Evolutionary conservation across 768 basidiomycete genomes (phyloP), one percentile per base, ranked within the genome.

Genomic region (Auriscalpium orientale): DNA sequence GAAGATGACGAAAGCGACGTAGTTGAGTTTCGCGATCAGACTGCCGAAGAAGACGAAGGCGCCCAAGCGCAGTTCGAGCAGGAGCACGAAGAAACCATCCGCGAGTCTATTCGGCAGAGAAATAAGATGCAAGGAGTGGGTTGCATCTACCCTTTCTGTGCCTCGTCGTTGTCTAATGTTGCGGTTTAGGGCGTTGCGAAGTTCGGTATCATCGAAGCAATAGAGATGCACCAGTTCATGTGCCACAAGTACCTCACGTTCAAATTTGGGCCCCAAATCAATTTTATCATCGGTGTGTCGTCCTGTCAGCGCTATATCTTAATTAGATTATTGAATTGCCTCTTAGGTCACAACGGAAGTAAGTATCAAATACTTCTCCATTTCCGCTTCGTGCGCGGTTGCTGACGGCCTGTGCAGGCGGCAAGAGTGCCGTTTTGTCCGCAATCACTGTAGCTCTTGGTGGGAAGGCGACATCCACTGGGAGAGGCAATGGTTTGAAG

Each of bases 141-240:
- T 69, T 28, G 40, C 58, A 8, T 22, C 48, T 60, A 46, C 22
- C 34, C 56, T 35, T 21, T 22, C 50, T 43, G 4, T 10, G 34
- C 50, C 15, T 21, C 28, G n/a, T n/a, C n/a, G n/a, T n/a, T 21
- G 11, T 47, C 38, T 54, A 46, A 44, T 21, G 46, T 9, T 33
- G 49, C 6, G 21, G 34, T 9, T 28, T 61, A 95, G 93, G 80
- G 77, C 13, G 76, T 90, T 47, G 90, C 94, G 6, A 87, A 95
- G 51, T 81, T 86, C 63, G 95, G 95, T 5, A 85, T 98, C 61
- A 89, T 98, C 58, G 87, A 91, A 63, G 77, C 79, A 36, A 80
- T 97, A 45, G 87, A 93, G 65, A 83, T 92, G 81, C 79, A 84
- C 65, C 87, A 98, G 66, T 98, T 98, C 72, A 95, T 98, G 94